Evolutionary conservation across 768 basidiomycete genomes (phyloP), one percentile per base, ranked within the genome.

Genomic region (Naganishia kalamii): DNA sequence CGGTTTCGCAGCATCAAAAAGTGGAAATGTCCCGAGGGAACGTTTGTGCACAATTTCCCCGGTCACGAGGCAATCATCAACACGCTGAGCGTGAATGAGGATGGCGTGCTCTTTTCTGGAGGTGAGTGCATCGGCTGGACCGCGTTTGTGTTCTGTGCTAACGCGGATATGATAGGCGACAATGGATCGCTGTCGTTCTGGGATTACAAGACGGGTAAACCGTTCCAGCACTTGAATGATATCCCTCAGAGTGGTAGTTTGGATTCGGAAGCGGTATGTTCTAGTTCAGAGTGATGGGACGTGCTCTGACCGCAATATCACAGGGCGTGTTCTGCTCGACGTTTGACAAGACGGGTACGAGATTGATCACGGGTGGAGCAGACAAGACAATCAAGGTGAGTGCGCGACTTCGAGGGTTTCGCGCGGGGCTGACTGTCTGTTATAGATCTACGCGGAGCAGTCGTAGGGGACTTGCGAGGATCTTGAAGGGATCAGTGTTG

Each of bases 21-120:
- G 78, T 99, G 94, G 94, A 96, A 94, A 72, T 97, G 92, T 71
- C 96, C 96, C 5, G 91, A 97, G 69, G 96, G 96, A 49, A 78
- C 85, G 2, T 98, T 99, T 69, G 94, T 98, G 3, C 90, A 89
- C 83, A 99, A 97, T 80, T 96, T 98, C 77, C 82, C 85, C 47
- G 96, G 96, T 0, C 96, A 98, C 77, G 92, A 96, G 67, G 90
- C 93, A 1, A 97, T 98, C 79, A 90, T 99, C 82, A 99, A 99
- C 78, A 92, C 92, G 6, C 74, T 98, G 63, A 86, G 87, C 12
- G 89, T 98, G 70, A 99, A 97, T 71, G 82, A 89, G 37, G 96
- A 99, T 69, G 93, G 94, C 41, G 96, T 97, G 35, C 87, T 98
- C 78, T 98, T 96, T 80, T 94, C 92, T 8, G 96, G 94, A 63